Base-by-base conservation (phyloP, 257 asterid genomes). In the Primulina tabacum region DNA sequence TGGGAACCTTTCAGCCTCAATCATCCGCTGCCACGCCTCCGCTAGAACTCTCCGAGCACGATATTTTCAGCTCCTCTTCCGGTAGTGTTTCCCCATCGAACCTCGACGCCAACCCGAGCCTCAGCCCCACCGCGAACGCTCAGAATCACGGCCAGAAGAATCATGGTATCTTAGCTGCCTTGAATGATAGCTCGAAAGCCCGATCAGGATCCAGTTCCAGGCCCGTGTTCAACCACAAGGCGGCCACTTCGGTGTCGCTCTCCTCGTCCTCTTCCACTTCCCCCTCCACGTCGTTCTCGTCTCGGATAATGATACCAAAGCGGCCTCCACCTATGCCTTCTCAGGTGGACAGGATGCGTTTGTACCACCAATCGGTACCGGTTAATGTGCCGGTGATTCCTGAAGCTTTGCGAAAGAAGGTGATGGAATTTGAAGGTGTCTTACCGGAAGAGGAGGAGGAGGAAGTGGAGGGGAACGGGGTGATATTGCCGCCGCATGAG, bases 221-320 rank as follows among this genome's bases (percentile, higher is more conserved):
- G n/a, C 79, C 89, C 59, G 84, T 87, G 0, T 85, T 87, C 79
- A 85, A 83, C 86, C 93, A 79, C 84, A 87, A 79, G 84, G 88
- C 84, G 1, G 77, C 87, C 16, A 35, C 78, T 1, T 76, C 87
- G 35, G 67, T 85, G 6, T 67, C 87, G 4, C 69, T 80, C 1
- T 81, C 88, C 20, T 74, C 88, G 4, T 81, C 87, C 14, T 62
- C 88, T 0, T 75, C 87, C 8, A 61, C 78, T 34, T 78, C 88
- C 8, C 80, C 80, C 47, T 72, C 83, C 4, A 34, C 81, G 2
- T 73, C 79, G 3, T 65, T 71, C 16, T 82, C 87, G 16, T 59
- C 81, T 17, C 67, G 82, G 74, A 74, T 83, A 8, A 62, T 71
- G 78, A 85, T 82, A 71, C 95, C 92, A 56, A 83, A 73, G 74